Evolutionary conservation across 2,329 filamentous ascomycete genomes (phyloP).

Genomic region (Fusarium tupiense): DNA sequence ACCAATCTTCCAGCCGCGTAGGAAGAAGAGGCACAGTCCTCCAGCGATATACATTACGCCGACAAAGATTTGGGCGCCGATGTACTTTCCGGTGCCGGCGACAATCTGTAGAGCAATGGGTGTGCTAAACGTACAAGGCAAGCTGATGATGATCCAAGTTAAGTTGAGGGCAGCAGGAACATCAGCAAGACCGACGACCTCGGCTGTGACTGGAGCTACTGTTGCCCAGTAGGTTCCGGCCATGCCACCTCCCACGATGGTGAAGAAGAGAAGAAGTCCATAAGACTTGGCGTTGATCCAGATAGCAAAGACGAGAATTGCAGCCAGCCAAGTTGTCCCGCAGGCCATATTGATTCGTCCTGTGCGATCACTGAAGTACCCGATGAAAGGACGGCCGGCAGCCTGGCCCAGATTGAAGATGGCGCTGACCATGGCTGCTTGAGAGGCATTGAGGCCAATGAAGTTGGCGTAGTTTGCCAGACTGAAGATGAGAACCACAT

Average conservation of each 20-base stretch:
- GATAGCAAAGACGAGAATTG: slow-evolving; percentile 72
- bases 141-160: slow-evolving; percentile 75
- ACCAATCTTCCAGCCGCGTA: slow-evolving; percentile 53
- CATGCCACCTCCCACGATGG: slow-evolving; percentile 74
- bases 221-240: slow-evolving; percentile 78
- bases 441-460: slow-evolving; percentile 72
- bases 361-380: slow-evolving; percentile 74
- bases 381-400: slow-evolving; percentile 76
- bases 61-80: slow-evolving; percentile 66
- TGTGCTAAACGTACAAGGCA: slow-evolving; percentile 76
- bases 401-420: slow-evolving; percentile 75
- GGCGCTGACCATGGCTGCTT: slow-evolving; percentile 78
- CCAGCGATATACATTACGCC: slow-evolving; percentile 69
- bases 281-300: slow-evolving; percentile 75
- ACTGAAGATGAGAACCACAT: slow-evolving; percentile 80
- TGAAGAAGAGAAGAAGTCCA: slow-evolving; percentile 76
- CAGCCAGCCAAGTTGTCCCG: slow-evolving; percentile 70
- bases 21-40: slow-evolving; percentile 44
- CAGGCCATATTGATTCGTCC: slow-evolving; percentile 79
- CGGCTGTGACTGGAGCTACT: slow-evolving; percentile 74
- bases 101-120: slow-evolving; percentile 69
- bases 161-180: slow-evolving; percentile 75
- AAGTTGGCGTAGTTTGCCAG: slow-evolving; percentile 76
- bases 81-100: slow-evolving; percentile 57
- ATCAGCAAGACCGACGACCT: slow-evolving; percentile 76